phyloP scores from a whole-genome alignment of 1,139 yeast species.

The Taphrina flavorubra region DNA sequence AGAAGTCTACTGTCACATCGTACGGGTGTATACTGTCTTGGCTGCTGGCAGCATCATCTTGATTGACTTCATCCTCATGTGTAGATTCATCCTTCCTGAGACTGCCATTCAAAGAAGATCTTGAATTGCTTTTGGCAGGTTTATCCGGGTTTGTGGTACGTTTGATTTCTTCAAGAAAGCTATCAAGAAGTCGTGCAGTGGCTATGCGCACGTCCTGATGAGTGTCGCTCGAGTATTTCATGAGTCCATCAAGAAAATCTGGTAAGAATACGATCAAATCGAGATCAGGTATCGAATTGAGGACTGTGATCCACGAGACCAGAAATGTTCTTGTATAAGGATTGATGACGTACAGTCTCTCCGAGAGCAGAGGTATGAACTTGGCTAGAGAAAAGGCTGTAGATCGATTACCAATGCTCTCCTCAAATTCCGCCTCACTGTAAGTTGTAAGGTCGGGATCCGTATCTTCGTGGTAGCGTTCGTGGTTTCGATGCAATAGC shows the following conservation, averaged over 20 bases:
- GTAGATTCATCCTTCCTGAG: conserved; percentile 46
- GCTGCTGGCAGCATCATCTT: conserved; percentile 25
- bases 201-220: conserved; percentile 88
- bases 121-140: conserved; percentile 33
- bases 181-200: conserved; percentile 76
- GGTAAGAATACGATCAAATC: conserved; percentile 88
- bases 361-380: conserved; percentile 87
- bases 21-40: conserved; percentile 53
- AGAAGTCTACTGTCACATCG: conserved; percentile 80
- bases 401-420: conserved; percentile 28
- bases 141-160: conserved; percentile 62
- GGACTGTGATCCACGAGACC: conserved; percentile 88
- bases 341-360: conserved; percentile 87
- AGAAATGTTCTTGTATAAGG: conserved; percentile 85
- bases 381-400: conserved; percentile 84
- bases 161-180: conserved; percentile 78
- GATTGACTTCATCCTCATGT: conserved; percentile 60
- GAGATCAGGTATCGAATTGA: conserved; percentile 90
- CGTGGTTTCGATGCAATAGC: conserved; percentile 16
- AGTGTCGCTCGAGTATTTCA: conserved; percentile 79
- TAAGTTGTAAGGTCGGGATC: neutral
- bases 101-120: neutral
- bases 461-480: conserved; percentile 3
- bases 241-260: conserved; percentile 82
- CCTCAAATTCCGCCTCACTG: neutral